phyloP scores from a whole-genome alignment of 805 yeast species.

The Metschnikowia lunata region DNA sequence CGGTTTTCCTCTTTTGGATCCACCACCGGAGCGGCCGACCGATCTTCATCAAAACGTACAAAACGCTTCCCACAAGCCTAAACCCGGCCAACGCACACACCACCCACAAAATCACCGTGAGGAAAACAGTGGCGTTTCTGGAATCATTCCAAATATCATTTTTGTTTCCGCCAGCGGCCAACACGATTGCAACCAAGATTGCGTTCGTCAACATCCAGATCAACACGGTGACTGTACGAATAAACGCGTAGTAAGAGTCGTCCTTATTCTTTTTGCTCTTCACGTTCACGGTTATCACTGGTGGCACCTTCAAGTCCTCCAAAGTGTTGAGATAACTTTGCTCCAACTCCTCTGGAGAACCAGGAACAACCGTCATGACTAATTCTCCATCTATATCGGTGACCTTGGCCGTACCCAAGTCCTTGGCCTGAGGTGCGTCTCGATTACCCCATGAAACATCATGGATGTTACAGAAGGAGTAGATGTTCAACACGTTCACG shows the following conservation, averaged over 20 bases:
- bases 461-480: slow-evolving; percentile 93
- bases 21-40: slow-evolving; percentile 41
- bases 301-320: slow-evolving; percentile 49
- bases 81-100: slow-evolving; percentile 88
- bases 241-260: slow-evolving; percentile 82
- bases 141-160: slow-evolving; percentile 30
- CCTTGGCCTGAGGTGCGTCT: slow-evolving; percentile 65
- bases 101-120: slow-evolving; percentile 85
- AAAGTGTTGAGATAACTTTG: slow-evolving; percentile 63
- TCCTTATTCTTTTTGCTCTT: slow-evolving; percentile 33
- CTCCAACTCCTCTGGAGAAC: slow-evolving; percentile 72
- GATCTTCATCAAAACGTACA: slow-evolving; percentile 45
- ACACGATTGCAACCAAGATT: slow-evolving; percentile 73
- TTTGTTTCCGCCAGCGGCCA: slow-evolving; percentile 76
- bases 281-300: slow-evolving; percentile 13
- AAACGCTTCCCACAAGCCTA: slow-evolving; percentile 70
- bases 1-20: slow-evolving; percentile 20
- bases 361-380: slow-evolving; percentile 50
- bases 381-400: slow-evolving; percentile 36
- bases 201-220: slow-evolving; percentile 87
- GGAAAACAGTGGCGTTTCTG: slow-evolving; percentile 57
- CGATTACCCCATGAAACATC: slow-evolving; percentile 98
- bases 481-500: slow-evolving; percentile 85
- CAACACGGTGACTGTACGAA: slow-evolving; percentile 84
- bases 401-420: slow-evolving; percentile 78